Conservation (phyloP, 2,329 filamentous ascomycete species). For the Scedosporium aurantiacum region DNA sequence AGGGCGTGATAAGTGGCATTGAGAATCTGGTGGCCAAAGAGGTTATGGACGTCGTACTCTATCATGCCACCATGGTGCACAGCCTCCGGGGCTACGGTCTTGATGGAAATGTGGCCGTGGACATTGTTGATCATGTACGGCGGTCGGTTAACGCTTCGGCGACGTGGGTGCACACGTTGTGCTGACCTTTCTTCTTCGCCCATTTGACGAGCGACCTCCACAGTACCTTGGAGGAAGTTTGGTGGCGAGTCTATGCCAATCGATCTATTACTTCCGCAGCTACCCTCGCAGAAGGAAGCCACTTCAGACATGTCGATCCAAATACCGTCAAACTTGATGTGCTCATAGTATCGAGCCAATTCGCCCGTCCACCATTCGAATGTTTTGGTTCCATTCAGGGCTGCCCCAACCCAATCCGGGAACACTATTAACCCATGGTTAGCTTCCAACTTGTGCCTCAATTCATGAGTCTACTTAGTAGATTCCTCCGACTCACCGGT, state of each 20-base stretch:
- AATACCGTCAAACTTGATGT: slow-evolving; percentile 38
- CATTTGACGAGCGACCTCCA: slow-evolving; percentile 17
- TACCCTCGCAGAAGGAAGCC: slow-evolving; percentile 57
- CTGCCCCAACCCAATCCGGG: slow-evolving; percentile 57
- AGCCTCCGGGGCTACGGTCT: slow-evolving; percentile 47
- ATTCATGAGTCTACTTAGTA: neutral
- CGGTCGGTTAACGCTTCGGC: slow-evolving; percentile 59
- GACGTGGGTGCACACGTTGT: slow-evolving; percentile 50
- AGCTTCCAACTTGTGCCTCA: neutral
- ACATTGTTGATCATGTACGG: slow-evolving; percentile 69
- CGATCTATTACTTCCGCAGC: slow-evolving; percentile 56
- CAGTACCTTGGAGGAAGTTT: slow-evolving; percentile 10
- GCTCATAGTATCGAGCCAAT: slow-evolving; percentile 43
- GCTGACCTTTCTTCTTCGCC: slow-evolving; percentile 27
- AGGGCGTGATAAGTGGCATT: slow-evolving; percentile 68
- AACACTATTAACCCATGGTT: slow-evolving; percentile 33
- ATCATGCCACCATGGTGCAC: slow-evolving; percentile 61
- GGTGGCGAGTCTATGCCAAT: slow-evolving; percentile 33
- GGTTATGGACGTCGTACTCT: slow-evolving; percentile 77
- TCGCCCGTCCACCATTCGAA: slow-evolving; percentile 59
- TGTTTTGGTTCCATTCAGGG: slow-evolving; percentile 50
- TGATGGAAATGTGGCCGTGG: slow-evolving; percentile 45
- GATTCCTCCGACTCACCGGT: slow-evolving; percentile 24
- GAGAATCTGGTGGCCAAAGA: slow-evolving; percentile 65
- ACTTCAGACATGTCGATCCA: slow-evolving; percentile 52